Percentiles rank a stretch among this genome's conserved stretches.
Conservation (phyloP, 1,139 yeast genomes). For the Yamadazyma oceani region DNA sequence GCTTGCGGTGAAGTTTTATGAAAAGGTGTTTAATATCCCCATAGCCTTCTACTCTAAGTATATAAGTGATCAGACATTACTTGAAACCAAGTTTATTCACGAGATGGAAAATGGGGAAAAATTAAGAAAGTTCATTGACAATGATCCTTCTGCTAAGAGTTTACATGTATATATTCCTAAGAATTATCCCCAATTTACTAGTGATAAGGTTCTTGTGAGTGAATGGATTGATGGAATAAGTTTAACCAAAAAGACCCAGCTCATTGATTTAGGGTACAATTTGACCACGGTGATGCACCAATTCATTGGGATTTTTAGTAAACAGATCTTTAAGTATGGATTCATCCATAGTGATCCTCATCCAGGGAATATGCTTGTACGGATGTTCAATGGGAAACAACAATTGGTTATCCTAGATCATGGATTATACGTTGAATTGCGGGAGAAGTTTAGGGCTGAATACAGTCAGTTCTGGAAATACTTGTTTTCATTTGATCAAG, state of each 20-base stretch:
- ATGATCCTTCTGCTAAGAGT: conserved; percentile 23
- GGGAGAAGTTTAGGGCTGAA: conserved; percentile 51
- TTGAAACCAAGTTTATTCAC: conserved; percentile 60
- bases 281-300: conserved; percentile 48
- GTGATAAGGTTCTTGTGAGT: conserved; percentile 54
- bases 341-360: conserved; percentile 81
- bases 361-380: conserved; percentile 71
- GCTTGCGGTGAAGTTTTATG: conserved; percentile 53
- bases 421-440: conserved; percentile 63
- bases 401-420: conserved; percentile 73
- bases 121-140: conserved; percentile 20
- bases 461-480: conserved; percentile 66
- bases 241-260: conserved; percentile 43
- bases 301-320: conserved; percentile 57
- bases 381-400: conserved; percentile 40
- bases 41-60: conserved; percentile 56
- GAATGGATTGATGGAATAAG: conserved; percentile 81
- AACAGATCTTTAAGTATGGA: conserved; percentile 75
- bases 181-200: conserved; percentile 45
- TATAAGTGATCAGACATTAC: conserved; percentile 54
- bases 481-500: conserved; percentile 52
- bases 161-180: conserved; percentile 48
- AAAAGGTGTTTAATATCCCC: conserved; percentile 63
- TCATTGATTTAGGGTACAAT: conserved; percentile 43
- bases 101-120: conserved; percentile 54